These are phyloP conservation scores for Kalmusia sp. DNA, from an alignment of 2,329 filamentous ascomycete genomes.

Conservation along the genomic window DNA sequence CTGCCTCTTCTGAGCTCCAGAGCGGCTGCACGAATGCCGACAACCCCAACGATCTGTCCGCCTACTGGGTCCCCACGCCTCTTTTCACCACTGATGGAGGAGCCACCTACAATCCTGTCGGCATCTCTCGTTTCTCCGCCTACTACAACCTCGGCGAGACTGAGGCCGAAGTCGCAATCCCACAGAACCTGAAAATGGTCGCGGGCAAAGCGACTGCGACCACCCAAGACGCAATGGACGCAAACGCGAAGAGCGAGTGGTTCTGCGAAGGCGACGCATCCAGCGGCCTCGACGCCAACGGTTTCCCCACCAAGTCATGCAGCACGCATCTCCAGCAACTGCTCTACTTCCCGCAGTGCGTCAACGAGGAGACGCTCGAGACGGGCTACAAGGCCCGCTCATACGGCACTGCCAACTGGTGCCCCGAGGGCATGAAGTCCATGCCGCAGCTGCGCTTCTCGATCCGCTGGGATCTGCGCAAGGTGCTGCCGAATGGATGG, in stretches of 20 bases:
- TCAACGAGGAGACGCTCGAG: constrained; percentile 46
- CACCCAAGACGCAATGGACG: constrained; percentile 23
- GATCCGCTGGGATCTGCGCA: constrained; percentile 56
- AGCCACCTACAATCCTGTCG: constrained; percentile 42
- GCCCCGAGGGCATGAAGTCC: constrained; percentile 53
- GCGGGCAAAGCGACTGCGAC: constrained; percentile 51
- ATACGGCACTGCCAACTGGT: constrained; percentile 43
- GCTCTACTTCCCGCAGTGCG: constrained; percentile 55
- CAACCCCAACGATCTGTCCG: constrained; percentile 57
- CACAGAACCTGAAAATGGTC: constrained; percentile 52
- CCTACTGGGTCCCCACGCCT: constrained; percentile 57
- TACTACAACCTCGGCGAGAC: constrained; percentile 55
- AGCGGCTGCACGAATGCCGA: constrained; percentile 54
- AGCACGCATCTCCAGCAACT: constrained; percentile 54
- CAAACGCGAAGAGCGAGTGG: constrained; percentile 33
- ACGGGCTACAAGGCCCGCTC: constrained; percentile 44
- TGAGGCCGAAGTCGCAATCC: constrained; percentile 54
- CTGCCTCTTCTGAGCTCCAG: constrained; percentile 49
- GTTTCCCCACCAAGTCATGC: constrained; percentile 48
- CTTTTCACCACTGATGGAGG: constrained; percentile 46
- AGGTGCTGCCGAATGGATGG: constrained; percentile 54
- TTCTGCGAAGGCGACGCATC: constrained; percentile 34
- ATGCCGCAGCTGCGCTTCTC: constrained; percentile 58
- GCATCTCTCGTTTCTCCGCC: constrained; percentile 51
- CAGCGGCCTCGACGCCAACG: constrained; percentile 28